Conservation (phyloP, 2,329 filamentous ascomycete species). For the Monosporascus sp. region DNA sequence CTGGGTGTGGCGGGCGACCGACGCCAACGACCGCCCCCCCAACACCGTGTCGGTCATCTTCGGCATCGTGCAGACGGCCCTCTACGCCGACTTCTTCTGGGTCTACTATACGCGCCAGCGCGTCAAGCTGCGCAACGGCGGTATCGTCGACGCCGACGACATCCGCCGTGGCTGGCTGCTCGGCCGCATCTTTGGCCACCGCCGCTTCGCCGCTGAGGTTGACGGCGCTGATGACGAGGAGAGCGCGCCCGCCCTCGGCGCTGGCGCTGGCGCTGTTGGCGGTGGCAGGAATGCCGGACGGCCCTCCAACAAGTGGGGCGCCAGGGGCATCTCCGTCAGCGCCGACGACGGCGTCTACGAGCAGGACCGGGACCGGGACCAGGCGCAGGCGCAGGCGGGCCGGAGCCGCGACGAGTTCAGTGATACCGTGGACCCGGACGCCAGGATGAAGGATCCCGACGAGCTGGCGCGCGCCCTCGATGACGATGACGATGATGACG, state of each 20-base stretch:
- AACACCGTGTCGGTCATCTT: slow-evolving; percentile 77
- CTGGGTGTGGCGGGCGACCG: slow-evolving; percentile 70
- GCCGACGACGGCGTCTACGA: slow-evolving; percentile 57
- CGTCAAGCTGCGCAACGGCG: slow-evolving; percentile 85
- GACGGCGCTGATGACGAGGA: slow-evolving; percentile 50
- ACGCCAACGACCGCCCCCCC: slow-evolving; percentile 51
- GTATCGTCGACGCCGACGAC: slow-evolving; percentile 86
- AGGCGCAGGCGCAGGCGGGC: slow-evolving; percentile 20
- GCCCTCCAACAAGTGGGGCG: slow-evolving; percentile 50
- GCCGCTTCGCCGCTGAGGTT: slow-evolving; percentile 43
- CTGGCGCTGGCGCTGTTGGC: slow-evolving; percentile 13
- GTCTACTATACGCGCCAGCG: slow-evolving; percentile 92
- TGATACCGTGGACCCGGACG: slow-evolving; percentile 51
- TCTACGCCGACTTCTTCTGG: slow-evolving; percentile 94
- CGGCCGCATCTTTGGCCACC: slow-evolving; percentile 64
- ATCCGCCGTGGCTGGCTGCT: slow-evolving; percentile 81
- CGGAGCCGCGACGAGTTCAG: slow-evolving; percentile 32
- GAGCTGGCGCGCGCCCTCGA: slow-evolving; percentile 56
- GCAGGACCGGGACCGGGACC: slow-evolving; percentile 32
- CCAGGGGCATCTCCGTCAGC: slow-evolving; percentile 60
- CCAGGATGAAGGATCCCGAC: slow-evolving; percentile 62
- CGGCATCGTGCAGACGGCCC: slow-evolving; percentile 79
- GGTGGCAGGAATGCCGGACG: slow-evolving; percentile 27
- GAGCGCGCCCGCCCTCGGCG: slow-evolving; percentile 43
- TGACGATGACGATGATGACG: slow-evolving; percentile 50